phyloP scores from a whole-genome alignment of 441 rosid species.

The Cnidoscolus chayamansa region DNA sequence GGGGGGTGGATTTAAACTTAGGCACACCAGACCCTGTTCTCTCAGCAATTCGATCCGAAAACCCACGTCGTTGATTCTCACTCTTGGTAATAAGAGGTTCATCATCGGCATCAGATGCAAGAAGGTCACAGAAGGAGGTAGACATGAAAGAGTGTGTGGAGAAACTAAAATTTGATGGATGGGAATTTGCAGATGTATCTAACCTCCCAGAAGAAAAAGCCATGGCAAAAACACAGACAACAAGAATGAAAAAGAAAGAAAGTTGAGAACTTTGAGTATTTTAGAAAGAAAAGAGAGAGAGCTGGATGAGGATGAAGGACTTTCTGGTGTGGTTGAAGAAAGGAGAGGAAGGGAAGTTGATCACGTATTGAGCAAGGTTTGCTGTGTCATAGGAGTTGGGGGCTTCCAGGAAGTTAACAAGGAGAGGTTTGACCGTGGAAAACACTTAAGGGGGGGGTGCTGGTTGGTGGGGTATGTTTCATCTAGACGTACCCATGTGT shows the following conservation, averaged over 20 bases:
- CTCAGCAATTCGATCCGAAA: slow-evolving; percentile 46
- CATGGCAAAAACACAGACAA: slow-evolving; percentile 18
- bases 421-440: slow-evolving; percentile 37
- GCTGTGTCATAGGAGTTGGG: background rate
- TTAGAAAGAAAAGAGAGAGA: background rate
- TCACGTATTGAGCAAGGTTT: slow-evolving; percentile 43
- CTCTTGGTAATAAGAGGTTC: background rate
- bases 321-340: background rate
- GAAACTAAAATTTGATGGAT: slow-evolving; percentile 32
- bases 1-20: slow-evolving; percentile 75
- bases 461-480: background rate
- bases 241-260: background rate
- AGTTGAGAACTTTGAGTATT: background rate
- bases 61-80: slow-evolving; percentile 16
- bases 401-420: slow-evolving; percentile 36
- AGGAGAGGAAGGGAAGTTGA: slow-evolving; percentile 26
- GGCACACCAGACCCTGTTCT: slow-evolving; percentile 67
- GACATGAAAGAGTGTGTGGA: slow-evolving; percentile 36
- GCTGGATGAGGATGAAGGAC: too few relatives aligned
- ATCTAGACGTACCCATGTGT: background rate
- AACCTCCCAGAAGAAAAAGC: slow-evolving; percentile 40
- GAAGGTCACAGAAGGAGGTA: slow-evolving; percentile 52
- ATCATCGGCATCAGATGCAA: slow-evolving; percentile 37
- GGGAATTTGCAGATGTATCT: slow-evolving; percentile 38
- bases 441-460: background rate